phyloP scores from a whole-genome alignment of 495 filamentous ascomycete species.

The Pyrenula massariospora region DNA sequence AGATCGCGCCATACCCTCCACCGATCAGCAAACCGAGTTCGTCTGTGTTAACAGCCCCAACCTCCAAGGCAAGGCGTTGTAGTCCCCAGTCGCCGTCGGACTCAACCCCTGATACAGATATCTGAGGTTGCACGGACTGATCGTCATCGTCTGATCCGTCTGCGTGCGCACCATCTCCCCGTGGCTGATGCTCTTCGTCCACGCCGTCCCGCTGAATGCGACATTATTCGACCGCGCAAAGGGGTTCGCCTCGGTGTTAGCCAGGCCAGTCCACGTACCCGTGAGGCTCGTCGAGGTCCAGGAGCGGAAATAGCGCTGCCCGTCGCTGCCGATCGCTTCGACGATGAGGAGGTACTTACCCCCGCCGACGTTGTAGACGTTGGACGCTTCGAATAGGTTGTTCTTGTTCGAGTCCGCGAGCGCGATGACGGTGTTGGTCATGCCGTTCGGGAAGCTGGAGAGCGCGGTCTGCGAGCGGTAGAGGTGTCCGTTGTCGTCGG shows the following conservation, averaged over 20 bases:
- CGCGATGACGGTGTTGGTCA: slow-evolving; percentile 23
- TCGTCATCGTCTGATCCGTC: slow-evolving; percentile 42
- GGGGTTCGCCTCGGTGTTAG: slow-evolving; percentile 34
- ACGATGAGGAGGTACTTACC: slow-evolving; percentile 51
- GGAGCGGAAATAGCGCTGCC: slow-evolving; percentile 50
- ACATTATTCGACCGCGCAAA: slow-evolving; percentile 51
- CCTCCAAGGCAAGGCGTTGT: slow-evolving; percentile 33
- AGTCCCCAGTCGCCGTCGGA: slow-evolving; percentile 19
- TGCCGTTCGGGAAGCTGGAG: slow-evolving; percentile 44
- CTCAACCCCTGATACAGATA: slow-evolving; percentile 44
- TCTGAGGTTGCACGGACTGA: slow-evolving; percentile 47
- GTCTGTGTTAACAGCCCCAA: slow-evolving; percentile 41
- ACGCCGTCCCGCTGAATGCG: slow-evolving; percentile 35
- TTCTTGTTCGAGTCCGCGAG: slow-evolving; percentile 34
- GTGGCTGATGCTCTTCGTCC: slow-evolving; percentile 55
- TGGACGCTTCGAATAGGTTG: slow-evolving; percentile 51
- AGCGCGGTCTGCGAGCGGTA: slow-evolving; percentile 50
- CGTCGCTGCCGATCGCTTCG: slow-evolving; percentile 42
- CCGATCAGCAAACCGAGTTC: slow-evolving; percentile 3
- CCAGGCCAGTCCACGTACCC: slow-evolving; percentile 42
- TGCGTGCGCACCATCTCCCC: slow-evolving; percentile 44
- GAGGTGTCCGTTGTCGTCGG: slow-evolving; percentile 53
- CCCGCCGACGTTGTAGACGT: slow-evolving; percentile 47
- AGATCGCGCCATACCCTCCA: too few species aligned
- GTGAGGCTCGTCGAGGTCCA: slow-evolving; percentile 41